Base-by-base conservation (phyloP, 164 flowering plant genomes). In the Houttuynia cordata region DNA sequence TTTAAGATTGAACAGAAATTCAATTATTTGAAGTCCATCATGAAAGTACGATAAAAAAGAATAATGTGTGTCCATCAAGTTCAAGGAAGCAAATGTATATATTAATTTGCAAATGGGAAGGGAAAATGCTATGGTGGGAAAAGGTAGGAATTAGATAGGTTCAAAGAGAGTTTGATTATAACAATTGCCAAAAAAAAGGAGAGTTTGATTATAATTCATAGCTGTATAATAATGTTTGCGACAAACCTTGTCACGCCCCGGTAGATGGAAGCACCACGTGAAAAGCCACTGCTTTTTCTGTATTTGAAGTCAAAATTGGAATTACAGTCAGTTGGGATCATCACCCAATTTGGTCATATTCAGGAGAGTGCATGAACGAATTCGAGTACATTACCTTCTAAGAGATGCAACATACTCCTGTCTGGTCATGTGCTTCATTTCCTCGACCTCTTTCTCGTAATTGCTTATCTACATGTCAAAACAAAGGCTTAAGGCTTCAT, bases 211-310 rank as follows among this genome's bases (percentile, higher is more conserved):
- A 30, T 30, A 30, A 30, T 30, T 30, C 37, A 6, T 2, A 30
- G 37, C 37, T 2, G 2, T 30, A 30, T 2, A 30, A 2, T 12
- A 3, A 7, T 45, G 12, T 45, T 12, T 10, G 49, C 14, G 14
- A 45, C 17, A 1, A 12, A 88, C 98, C 98, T 85, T 30, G 98
- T 91, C 10, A 91, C 98, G 30, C 98, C 98, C 23, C 98, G 86
- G 64, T 91, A 91, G 60, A 88, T 91, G 4, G 96, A 88, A 22
- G 97, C 97, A 25, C 96, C 97, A 1, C 97, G 77, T 59, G 97
- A 91, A 68, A 91, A 91, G 19, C 98, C 98, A 70, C 96, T 91
- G 65, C 98, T 91, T 68, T 91, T 91, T 81, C 98, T 91, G 92
- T 57, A 73, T 23, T 57, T 7, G 12, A 17, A 23, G 49, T 30